Evolutionary conservation across 768 basidiomycete genomes (phyloP).

Genomic region (Asterophora parasitica): DNA sequence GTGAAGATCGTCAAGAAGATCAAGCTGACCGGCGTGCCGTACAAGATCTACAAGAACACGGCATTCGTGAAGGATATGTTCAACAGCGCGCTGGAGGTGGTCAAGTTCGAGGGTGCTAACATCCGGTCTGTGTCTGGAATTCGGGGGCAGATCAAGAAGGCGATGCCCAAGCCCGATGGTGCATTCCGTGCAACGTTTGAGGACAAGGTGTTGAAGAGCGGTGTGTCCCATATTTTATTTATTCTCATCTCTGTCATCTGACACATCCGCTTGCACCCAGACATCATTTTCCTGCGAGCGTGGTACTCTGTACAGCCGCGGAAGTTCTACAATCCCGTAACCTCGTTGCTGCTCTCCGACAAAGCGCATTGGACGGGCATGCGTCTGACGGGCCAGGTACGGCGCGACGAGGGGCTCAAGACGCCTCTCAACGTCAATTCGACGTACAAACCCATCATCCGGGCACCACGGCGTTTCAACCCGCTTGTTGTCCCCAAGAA

Average conservation of each 20-base stretch:
- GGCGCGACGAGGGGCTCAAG: constrained; percentile 79
- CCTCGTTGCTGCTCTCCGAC: constrained; percentile 79
- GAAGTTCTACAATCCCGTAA: constrained; percentile 95
- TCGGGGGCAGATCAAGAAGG: constrained; percentile 95
- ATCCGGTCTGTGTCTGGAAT: constrained; percentile 94
- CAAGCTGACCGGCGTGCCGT: constrained; percentile 92
- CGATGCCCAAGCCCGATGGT: constrained; percentile 90
- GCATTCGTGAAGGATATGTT: constrained; percentile 99
- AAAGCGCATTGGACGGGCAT: constrained; percentile 89
- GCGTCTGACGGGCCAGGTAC: constrained; percentile 91
- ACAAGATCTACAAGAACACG: constrained; percentile 99
- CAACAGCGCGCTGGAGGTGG: constrained; percentile 85
- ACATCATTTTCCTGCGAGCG: constrained; percentile 91
- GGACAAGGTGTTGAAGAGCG: constrained; percentile 94
- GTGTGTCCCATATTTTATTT: constrained; percentile 41
- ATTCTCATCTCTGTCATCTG: background rate
- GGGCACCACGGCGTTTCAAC: constrained; percentile 83
- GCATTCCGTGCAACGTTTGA: constrained; percentile 96
- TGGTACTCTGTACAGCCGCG: constrained; percentile 97
- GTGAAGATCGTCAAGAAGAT: constrained; percentile 97
- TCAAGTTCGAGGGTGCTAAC: constrained; percentile 98
- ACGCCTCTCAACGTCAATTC: constrained; percentile 83
- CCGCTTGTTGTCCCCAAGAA: constrained; percentile 83
- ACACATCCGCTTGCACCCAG: constrained; percentile 35
- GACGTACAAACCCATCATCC: constrained; percentile 78